Base-by-base conservation (phyloP, 2,329 filamentous ascomycete genomes). In the Colletotrichum tropicale region DNA sequence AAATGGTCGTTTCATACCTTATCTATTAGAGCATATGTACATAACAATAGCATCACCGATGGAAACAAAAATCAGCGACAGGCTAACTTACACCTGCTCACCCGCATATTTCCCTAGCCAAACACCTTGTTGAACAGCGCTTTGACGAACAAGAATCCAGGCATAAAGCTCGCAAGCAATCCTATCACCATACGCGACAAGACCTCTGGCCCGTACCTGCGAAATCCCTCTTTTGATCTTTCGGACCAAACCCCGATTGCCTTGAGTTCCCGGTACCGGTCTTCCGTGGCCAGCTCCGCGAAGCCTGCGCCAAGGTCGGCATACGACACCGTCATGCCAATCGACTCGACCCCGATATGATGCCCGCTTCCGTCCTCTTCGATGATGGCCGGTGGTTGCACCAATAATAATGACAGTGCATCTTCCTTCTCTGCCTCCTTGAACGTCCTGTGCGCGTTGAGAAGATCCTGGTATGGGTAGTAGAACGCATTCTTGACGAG, bases 291-390 rank as follows among this genome's bases (percentile, higher is more conserved):
- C 34, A 74, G 5, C 18, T 76, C 74, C 24, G 64, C 74, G 12
- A 76, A 76, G 15, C 36, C 74, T 13, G 74, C 70, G 4, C 74
- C 74, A 5, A 76, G 65, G 13, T 74, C 74, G 13, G 56, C n/a
- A 5, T 74, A 76, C 15, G 70, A 73, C 4, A 64, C 70, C 3
- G 58, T 26, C 9, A 74, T 10, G 4, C 64, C 56, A 2, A 74
- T 18, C 15, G 56, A 48, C 21, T 74, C 65, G 6, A 61, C 65
- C 34, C 64, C 55, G 15, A 76, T 74, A 2, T 21, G 24, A 10
- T 76, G 48, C 18, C 74, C 74, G 10, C 70, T 76, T 13, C 36
- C 64, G 3, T 74, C 74, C 16, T 74, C 74, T 7, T 76, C 74
- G 1, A 76, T 62, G 6, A 74, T 68, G 10, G 70, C 70, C 6